Evolutionary conservation across 305 asterid species (phyloP), one percentile per base, ranked within the genome.

Genomic region (Solanum aculeatissimum): DNA sequence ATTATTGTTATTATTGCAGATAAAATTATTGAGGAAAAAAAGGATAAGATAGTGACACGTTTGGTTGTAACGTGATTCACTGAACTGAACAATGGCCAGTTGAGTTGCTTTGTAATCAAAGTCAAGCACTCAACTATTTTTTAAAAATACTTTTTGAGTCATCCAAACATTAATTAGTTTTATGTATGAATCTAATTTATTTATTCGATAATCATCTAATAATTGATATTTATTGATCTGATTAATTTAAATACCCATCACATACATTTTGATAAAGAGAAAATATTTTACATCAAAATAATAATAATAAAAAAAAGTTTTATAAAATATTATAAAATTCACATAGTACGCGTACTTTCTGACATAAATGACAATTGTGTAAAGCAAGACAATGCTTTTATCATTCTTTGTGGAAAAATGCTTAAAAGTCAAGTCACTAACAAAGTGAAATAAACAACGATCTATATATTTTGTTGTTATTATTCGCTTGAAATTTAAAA

Each of bases 11-110:
- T 23, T 25, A 0, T 62, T 62, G 5, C 1, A 1, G 2, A 13
- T 13, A 27, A 6, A 63, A 13, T 1, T 6, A 25, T 8, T 25
- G 9, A 8, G 60, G 58, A 14, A 19, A 23, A 21, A 16, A 45
- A 5, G 45, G 81, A 49, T 75, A 75, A 47, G 62, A 47, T 29
- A 27, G 58, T 16, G 62, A 49, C 62, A 21, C 13, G 43, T 9
- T 75, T 49, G 62, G 81, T 49, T 75, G 43, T 16, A 75, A 47
- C 21, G 25, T 25, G 62, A 72, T 72, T 43, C 21, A 43, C 38
- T 72, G 38, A 43, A 43, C 57, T 72, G 1, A 74, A 25, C 43
- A 47, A 47, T 25, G 62, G 62, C 25, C 81, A 74, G 81, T 47
- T 75, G 25, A 75, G 43, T 75, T 49, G 6, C 81, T 75, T 49